Conservation (phyloP, 441 rosid genomes). For the Adansonia madagascariensis region DNA sequence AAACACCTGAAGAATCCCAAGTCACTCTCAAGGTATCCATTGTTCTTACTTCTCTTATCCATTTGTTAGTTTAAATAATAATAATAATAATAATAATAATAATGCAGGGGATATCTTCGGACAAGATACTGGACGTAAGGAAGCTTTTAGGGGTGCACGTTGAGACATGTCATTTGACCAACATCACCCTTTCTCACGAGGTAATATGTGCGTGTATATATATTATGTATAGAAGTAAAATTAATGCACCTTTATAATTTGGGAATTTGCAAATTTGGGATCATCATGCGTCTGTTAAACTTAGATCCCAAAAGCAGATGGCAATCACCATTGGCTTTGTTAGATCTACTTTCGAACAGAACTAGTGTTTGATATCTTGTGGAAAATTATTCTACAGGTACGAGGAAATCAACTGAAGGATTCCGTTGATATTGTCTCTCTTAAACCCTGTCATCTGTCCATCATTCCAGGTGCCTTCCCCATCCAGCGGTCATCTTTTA, state of each 20-base stretch:
- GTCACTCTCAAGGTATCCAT: conserved; percentile 63
- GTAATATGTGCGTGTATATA: conserved; percentile 18
- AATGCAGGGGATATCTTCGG: conserved; percentile 73
- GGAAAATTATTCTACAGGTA: conserved; percentile 40
- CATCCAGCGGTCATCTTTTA: conserved; percentile 31
- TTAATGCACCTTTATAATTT: background rate
- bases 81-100: background rate
- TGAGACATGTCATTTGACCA: conserved; percentile 75
- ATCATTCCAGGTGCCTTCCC: conserved; percentile 49
- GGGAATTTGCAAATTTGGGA: background rate
- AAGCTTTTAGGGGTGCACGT: conserved; percentile 70
- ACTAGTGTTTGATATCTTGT: background rate
- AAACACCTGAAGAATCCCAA: conserved; percentile 64
- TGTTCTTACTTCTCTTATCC: background rate
- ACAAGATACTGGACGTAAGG: conserved; percentile 73
- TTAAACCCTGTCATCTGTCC: conserved; percentile 73
- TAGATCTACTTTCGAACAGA: background rate
- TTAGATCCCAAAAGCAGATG: background rate
- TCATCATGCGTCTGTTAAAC: background rate
- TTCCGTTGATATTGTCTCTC: conserved; percentile 63
- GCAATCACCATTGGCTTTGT: background rate
- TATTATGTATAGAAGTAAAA: background rate
- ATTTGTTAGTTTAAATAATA: background rate
- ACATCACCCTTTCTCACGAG: conserved; percentile 67
- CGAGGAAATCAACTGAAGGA: conserved; percentile 71